Evolutionary conservation across 768 basidiomycete species (phyloP).

Genomic region (Favolaschia claudopus): DNA sequence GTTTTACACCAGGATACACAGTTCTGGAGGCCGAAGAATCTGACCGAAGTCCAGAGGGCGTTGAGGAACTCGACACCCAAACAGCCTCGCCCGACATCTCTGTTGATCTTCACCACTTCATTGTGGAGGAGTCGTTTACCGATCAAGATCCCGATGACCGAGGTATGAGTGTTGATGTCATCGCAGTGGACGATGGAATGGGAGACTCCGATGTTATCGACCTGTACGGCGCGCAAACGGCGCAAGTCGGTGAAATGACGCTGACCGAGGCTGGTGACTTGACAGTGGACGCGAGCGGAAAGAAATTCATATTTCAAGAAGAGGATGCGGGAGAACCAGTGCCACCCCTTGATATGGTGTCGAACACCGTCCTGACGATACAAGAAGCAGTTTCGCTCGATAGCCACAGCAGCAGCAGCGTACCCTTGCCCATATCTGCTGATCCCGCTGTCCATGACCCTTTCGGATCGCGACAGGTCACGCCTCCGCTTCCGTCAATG

Average conservation of each 20-base stretch:
- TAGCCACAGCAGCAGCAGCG: constrained; percentile 12
- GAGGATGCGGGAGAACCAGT: no score
- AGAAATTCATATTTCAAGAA: no score
- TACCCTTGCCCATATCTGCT: constrained; percentile 51
- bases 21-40: constrained; percentile 17
- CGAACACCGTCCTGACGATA: background rate
- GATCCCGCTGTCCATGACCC: constrained; percentile 50
- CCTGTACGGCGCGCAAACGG: background rate
- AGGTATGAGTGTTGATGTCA: constrained; percentile 14
- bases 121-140: constrained; percentile 13
- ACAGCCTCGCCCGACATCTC: constrained; percentile 17
- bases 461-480: constrained; percentile 21
- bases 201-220: background rate
- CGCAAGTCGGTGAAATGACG: background rate
- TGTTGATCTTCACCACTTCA: constrained; percentile 18
- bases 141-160: constrained; percentile 12
- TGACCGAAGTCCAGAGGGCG: background rate
- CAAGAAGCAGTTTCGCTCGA: background rate
- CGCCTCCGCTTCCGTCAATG: constrained; percentile 24
- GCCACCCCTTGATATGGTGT: no score
- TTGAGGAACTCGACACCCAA: constrained; percentile 5
- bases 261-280: no score
- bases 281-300: no score
- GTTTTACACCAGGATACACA: background rate
- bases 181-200: constrained; percentile 12